Conservation (phyloP, 148 eudicot species). For the Fagopyrum homotropicum region DNA sequence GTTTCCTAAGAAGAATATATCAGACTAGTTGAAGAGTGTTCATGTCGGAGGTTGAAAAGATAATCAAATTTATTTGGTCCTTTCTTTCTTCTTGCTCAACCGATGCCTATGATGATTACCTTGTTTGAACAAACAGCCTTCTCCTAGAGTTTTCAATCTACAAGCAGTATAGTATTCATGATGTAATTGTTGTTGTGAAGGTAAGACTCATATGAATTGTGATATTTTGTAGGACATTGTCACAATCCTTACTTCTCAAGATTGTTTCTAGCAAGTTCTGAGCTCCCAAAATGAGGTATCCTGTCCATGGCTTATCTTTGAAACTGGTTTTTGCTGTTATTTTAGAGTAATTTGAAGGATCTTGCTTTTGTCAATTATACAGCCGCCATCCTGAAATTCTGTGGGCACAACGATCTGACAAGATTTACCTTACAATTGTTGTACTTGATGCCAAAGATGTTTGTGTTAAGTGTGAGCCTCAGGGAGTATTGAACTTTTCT, state of each 20-base stretch:
- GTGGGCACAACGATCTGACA: slow-evolving; percentile 84
- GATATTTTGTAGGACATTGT: not conserved
- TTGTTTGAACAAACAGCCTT: not conserved
- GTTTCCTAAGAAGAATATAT: not conserved
- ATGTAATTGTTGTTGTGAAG: not conserved
- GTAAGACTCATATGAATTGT: slow-evolving; percentile 1
- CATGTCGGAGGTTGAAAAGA: not conserved
- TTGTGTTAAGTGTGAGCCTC: slow-evolving; percentile 58
- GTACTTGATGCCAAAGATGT: slow-evolving; percentile 77
- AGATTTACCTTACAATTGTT: slow-evolving; percentile 65
- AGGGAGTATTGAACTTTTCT: slow-evolving; percentile 60
- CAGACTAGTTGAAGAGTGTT: not conserved
- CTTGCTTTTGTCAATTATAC: slow-evolving; percentile 13
- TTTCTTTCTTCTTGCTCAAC: not conserved
- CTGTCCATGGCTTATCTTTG: not conserved
- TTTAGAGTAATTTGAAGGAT: not conserved
- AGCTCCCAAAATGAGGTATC: slow-evolving; percentile 9
- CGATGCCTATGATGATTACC: not conserved
- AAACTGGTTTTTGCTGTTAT: not conserved
- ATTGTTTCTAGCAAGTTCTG: not conserved
- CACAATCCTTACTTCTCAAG: not conserved
- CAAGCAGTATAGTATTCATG: not conserved
- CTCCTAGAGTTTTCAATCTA: too few species aligned
- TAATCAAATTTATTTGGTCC: not conserved
- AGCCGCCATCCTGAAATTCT: slow-evolving; percentile 73